Percentiles rank a stretch among this genome's conserved stretches.
Conservation (phyloP, 2,329 filamentous ascomycete genomes). For the Alternaria alternata region DNA sequence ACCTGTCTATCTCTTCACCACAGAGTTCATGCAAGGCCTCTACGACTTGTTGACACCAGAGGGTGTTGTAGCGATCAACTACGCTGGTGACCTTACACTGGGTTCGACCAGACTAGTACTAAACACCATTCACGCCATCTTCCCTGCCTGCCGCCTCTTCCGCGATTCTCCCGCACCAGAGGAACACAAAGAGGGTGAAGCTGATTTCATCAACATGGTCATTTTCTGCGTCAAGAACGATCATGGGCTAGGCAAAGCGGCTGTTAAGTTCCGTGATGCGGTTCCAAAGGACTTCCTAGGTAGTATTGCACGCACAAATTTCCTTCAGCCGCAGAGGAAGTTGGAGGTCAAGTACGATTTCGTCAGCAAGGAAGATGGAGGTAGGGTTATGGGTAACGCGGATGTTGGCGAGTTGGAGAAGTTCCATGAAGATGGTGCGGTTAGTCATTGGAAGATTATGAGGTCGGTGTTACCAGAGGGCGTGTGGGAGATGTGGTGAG, state of each 20-base stretch:
- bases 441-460: constrained; percentile 94
- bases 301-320: constrained; percentile 73
- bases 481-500: constrained; percentile 88
- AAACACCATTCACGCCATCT: constrained; percentile 81
- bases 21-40: constrained; percentile 80
- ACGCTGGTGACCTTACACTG: constrained; percentile 85
- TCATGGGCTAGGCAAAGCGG: constrained; percentile 38
- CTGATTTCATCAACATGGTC: constrained; percentile 93
- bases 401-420: constrained; percentile 72
- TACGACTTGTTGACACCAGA: constrained; percentile 74
- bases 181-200: constrained; percentile 41
- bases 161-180: constrained; percentile 72
- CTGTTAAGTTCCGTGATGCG: constrained; percentile 73
- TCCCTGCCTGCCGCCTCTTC: constrained; percentile 91
- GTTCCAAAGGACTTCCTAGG: constrained; percentile 72
- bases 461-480: constrained; percentile 76
- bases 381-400: constrained; percentile 66
- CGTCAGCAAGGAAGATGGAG: constrained; percentile 47
- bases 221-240: constrained; percentile 83
- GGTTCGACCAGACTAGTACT: constrained; percentile 80
- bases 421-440: constrained; percentile 78
- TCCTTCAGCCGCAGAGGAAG: constrained; percentile 76
- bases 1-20: constrained; percentile 85
- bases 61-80: constrained; percentile 93
- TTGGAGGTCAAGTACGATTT: constrained; percentile 59